Evolutionary conservation across 148 eudicot genomes (phyloP), one percentile per base, ranked within the genome.

Genomic region (Rhododendron vialii): DNA sequence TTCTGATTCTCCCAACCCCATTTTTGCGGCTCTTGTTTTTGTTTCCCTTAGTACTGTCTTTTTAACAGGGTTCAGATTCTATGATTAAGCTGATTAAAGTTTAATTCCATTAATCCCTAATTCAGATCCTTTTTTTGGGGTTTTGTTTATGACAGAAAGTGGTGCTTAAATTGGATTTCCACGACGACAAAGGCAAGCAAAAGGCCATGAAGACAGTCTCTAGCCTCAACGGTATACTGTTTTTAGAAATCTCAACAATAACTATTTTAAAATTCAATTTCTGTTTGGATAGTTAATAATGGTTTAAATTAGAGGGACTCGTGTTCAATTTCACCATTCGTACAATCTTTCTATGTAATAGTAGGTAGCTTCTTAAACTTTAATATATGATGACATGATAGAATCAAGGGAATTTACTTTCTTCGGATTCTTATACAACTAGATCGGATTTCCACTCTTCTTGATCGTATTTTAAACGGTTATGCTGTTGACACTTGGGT

Each of bases 151-250:
- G 2, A 80, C 90, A 92, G 94, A 90, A 90, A 87, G 88, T 92
- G 55, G 90, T 92, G 48, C 41, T 92, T 88, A 90, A 92, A 89
- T 82, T 96, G 90, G 96, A 95, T 24, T 84, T 87, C 35, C 86
- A 85, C 36, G 98, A 96, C 83, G 96, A 91, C 24, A 96, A 92
- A 83, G 83, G 80, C 88, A 96, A 95, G 92, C 96, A 91, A 85
- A 96, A 89, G 57, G 96, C 95, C 84, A 89, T 96, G 94, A 90
- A 91, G 85, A 93, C 85, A 9, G 94, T 92, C 38, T 92, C 98
- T 15, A 82, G 91, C 57, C 87, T 92, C 82, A 15, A 87, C 71
- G 98, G 99, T 96, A 41, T 6, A 93, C 78, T 71, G 36, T 14
- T 12, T 30, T 33, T 14, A 71, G 6, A 35, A 71, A 69, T 69